Evolutionary conservation across 345 rosid species (phyloP), one percentile per base, ranked within the genome.

Genomic region (Excoecaria agallocha): DNA sequence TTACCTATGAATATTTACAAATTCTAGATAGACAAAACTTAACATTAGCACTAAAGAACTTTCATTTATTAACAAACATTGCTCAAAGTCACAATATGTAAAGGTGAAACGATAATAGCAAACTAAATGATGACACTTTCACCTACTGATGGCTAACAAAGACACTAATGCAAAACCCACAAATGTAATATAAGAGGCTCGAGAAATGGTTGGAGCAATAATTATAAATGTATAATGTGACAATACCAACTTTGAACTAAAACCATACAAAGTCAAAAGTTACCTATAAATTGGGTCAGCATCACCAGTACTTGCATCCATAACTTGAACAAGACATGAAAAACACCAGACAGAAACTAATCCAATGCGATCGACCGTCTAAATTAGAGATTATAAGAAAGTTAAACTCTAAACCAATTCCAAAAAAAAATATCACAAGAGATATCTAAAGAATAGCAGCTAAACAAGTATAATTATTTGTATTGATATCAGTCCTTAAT

Each of bases 271-370:
- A 37, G 5, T 41, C 16, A 20, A 52, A 73, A 30, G 48, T 60
- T 56, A 79, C 82, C 71, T 74, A 68, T 79, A 79, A 57, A 79
- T 35, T 11, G 78, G 78, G 59, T 79, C 78, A 41, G 78, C 75
- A 65, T 79, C 82, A 22, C 82, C 82, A 46, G 61, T 69, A 70
- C 75, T 70, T 22, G 78, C 82, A 74, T 70, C 71, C 41, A 74
- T 46, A 48, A 65, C 66, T 19, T 51, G 55, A 50, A 70, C 49
- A 19, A 79, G 74, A 58, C 67, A 79, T 22, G 65, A n/a, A 61
- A 70, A 79, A 35, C 61, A 70, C 60, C 61, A 75, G 69, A 39
- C 5, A 41, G 5, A 69, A 68, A 49, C 73, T 52, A 50, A 60
- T 39, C 61, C 73, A 68, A 59, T 59, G 60, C 61, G 74, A 75